phyloP scores from a whole-genome alignment of 305 asterid genomes.

The Lippia alba region DNA sequence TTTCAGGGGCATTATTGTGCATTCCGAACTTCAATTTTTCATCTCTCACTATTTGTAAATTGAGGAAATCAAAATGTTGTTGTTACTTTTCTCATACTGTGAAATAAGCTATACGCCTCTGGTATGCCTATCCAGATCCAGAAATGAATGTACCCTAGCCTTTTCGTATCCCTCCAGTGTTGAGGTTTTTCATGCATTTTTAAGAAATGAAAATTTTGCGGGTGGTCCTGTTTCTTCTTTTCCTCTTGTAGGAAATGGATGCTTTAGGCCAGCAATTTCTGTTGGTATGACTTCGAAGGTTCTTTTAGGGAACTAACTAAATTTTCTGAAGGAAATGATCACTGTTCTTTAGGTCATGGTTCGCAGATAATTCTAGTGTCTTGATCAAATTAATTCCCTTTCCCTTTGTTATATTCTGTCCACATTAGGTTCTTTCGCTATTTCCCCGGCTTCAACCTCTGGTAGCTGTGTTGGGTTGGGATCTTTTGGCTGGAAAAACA shows the following conservation, averaged over 20 bases:
- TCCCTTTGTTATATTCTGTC: slow-evolving; percentile 31
- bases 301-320: slow-evolving; percentile 18
- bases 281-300: slow-evolving; percentile 18
- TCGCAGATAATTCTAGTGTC: slow-evolving; percentile 24
- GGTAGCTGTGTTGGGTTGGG: slow-evolving; percentile 98
- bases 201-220: slow-evolving; percentile 21
- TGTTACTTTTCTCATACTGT: slow-evolving; percentile 16
- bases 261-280: slow-evolving; percentile 24
- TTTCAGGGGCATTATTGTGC: slow-evolving; percentile 32
- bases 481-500: slow-evolving; percentile 90
- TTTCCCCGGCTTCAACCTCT: slow-evolving; percentile 97
- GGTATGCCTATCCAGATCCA: slow-evolving; percentile 6
- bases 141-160: slow-evolving; percentile 20
- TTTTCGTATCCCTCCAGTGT: slow-evolving; percentile 14
- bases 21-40: slow-evolving; percentile 24
- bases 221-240: slow-evolving; percentile 28
- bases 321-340: slow-evolving; percentile 24
- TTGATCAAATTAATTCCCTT: slow-evolving; percentile 15
- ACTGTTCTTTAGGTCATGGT: slow-evolving; percentile 25
- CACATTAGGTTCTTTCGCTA: slow-evolving; percentile 71
- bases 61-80: neutral
- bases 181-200: slow-evolving; percentile 18
- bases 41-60: slow-evolving; percentile 12
- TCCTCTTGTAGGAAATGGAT: slow-evolving; percentile 30
- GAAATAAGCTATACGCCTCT: neutral